Percentiles rank a stretch among this genome's conserved stretches.
Conservation (phyloP, 331 rosid genomes). For the Spiraea crenata region DNA sequence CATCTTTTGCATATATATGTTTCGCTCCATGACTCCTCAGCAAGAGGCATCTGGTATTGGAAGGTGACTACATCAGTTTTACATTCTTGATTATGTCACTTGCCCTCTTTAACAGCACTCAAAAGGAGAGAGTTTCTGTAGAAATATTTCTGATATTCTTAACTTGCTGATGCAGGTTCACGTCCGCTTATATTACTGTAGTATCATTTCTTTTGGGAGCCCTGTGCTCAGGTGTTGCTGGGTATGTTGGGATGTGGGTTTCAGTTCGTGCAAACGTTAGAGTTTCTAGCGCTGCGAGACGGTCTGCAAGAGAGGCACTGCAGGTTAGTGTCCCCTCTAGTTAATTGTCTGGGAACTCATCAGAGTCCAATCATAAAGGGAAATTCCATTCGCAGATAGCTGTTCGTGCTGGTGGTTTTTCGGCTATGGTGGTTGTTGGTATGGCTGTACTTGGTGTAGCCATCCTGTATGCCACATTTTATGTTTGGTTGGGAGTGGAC, state of each 20-base stretch:
- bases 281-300: constrained; percentile 98
- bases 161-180: constrained; percentile 65
- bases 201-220: constrained; percentile 97
- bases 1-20: constrained; percentile 86
- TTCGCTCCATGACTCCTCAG: constrained; percentile 83
- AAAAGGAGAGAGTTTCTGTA: background rate
- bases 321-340: constrained; percentile 57
- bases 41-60: constrained; percentile 91
- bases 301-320: constrained; percentile 98
- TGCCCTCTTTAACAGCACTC: constrained; percentile 9
- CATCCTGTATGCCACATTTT: constrained; percentile 84
- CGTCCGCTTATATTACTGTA: constrained; percentile 89
- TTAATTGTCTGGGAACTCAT: constrained; percentile 27
- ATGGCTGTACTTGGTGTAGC: constrained; percentile 98
- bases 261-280: constrained; percentile 99
- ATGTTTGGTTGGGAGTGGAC: constrained; percentile 96
- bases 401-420: constrained; percentile 98
- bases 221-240: constrained; percentile 92
- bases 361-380: constrained; percentile 29
- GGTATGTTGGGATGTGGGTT: constrained; percentile 99
- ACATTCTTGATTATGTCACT: constrained; percentile 8
- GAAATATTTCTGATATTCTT: constrained; percentile 15
- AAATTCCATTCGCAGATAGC: constrained; percentile 70
- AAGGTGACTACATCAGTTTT: constrained; percentile 51
- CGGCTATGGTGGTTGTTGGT: constrained; percentile 94